A percentile compares a stretch with the other conserved stretches of the same genome.
Evolutionary conservation across 768 basidiomycete genomes (phyloP).

Genomic region (Collybiopsis luxurians): DNA sequence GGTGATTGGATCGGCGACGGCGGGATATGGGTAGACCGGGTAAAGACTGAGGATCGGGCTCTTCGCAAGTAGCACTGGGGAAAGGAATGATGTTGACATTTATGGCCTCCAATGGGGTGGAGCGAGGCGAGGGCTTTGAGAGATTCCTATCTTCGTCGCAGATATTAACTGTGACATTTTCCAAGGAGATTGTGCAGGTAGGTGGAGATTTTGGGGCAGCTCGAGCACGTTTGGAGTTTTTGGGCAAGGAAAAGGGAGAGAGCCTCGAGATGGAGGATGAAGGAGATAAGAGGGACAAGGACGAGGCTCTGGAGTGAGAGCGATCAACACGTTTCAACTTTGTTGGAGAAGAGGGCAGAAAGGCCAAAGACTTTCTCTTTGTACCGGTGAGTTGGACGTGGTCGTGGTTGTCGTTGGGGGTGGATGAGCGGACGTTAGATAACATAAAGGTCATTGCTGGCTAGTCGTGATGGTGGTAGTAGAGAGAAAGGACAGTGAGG

Average conservation of each 20-base stretch:
- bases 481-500: background rate
- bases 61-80: background rate
- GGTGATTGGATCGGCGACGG: conserved; percentile 6
- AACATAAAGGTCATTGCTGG: conserved; percentile 4
- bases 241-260: background rate
- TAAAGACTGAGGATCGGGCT: background rate
- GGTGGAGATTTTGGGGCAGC: conserved; percentile 3
- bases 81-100: conserved; percentile 8
- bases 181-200: conserved; percentile 6
- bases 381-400: background rate
- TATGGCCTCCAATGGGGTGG: background rate
- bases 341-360: conserved; percentile 1
- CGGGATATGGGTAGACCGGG: background rate
- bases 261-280: conserved; percentile 2
- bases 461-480: background rate
- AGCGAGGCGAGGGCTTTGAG: background rate
- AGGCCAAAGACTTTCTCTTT: conserved; percentile 3
- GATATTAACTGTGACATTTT: conserved; percentile 7
- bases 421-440: background rate
- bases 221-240: background rate
- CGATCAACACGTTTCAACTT: conserved; percentile 6
- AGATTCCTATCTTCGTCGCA: background rate
- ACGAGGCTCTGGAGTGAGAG: background rate
- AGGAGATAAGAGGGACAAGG: background rate
- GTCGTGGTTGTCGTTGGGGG: background rate